These are phyloP conservation scores for Sparassis latifolia DNA, from an alignment of 1,284 basidiomycete species.

Conservation along the genomic window DNA sequence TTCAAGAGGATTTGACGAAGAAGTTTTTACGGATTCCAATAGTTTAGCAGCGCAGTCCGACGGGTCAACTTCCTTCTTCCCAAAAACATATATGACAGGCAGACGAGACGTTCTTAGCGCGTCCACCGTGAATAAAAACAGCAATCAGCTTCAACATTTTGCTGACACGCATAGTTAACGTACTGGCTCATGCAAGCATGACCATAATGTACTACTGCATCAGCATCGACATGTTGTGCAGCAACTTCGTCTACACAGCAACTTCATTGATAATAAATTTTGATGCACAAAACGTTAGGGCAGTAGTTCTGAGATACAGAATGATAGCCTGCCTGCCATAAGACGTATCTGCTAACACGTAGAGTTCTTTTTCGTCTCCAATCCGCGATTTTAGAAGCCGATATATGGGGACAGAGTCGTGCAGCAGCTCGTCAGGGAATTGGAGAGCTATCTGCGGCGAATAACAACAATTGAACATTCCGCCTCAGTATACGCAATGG, in stretches of 20 bases:
- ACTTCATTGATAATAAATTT: slow-evolving; percentile 34
- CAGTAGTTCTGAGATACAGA: background rate
- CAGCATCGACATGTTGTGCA: slow-evolving; percentile 90
- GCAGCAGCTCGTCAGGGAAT: slow-evolving; percentile 92
- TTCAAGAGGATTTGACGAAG: slow-evolving; percentile 3
- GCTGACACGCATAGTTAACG: slow-evolving; percentile 22
- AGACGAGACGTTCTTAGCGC: slow-evolving; percentile 62
- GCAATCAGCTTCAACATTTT: too few species aligned
- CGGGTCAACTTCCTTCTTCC: slow-evolving; percentile 54
- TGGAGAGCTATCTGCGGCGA: slow-evolving; percentile 76
- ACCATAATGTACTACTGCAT: slow-evolving; percentile 92
- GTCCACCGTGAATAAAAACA: background rate
- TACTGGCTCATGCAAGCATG: slow-evolving; percentile 92
- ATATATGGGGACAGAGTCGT: slow-evolving; percentile 86
- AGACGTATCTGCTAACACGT: slow-evolving; percentile 93
- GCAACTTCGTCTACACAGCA: slow-evolving; percentile 98
- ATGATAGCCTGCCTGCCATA: slow-evolving; percentile 75
- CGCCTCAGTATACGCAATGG: too few species aligned
- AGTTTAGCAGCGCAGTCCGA: slow-evolving; percentile 44
- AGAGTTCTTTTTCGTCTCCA: slow-evolving; percentile 55
- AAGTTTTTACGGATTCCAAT: slow-evolving; percentile 24
- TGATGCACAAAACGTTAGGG: background rate
- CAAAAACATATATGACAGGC: slow-evolving; percentile 83
- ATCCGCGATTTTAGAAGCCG: slow-evolving; percentile 56
- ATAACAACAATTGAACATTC: background rate